A percentile compares a stretch with the other conserved stretches of the same genome.
These are phyloP conservation scores for Kodamaea restingae DNA, from an alignment of 805 yeast species.

Conservation along the genomic window DNA sequence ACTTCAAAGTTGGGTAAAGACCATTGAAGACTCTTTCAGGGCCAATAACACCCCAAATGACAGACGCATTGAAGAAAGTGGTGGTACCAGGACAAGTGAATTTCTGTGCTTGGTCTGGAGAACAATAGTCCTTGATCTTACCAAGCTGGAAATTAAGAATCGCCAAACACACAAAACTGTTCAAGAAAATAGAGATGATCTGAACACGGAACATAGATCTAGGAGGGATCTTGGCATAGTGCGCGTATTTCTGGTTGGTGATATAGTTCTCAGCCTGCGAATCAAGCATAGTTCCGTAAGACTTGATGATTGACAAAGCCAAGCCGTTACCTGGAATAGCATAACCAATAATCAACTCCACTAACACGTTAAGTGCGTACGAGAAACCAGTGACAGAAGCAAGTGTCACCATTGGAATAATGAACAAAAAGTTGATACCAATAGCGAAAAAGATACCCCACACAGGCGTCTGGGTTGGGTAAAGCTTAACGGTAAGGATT, in stretches of 20 bases:
- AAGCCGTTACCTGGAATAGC: constrained; percentile 35
- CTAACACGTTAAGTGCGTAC: constrained; percentile 34
- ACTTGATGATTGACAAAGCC: constrained; percentile 48
- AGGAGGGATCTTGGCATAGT: constrained; percentile 63
- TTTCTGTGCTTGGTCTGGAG: constrained; percentile 17
- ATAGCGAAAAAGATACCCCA: constrained; percentile 35
- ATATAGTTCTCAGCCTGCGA: constrained; percentile 54
- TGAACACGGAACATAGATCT: constrained; percentile 48
- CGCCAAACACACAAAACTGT: constrained; percentile 21
- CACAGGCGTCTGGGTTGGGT: constrained; percentile 33
- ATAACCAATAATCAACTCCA: constrained; percentile 35
- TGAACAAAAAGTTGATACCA: constrained; percentile 30
- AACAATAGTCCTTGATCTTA: constrained; percentile 18
- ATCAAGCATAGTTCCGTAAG: constrained; percentile 54
- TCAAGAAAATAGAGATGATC: constrained; percentile 19
- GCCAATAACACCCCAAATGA: constrained; percentile 59
- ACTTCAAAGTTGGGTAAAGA: constrained; percentile 31
- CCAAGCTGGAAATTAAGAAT: constrained; percentile 19
- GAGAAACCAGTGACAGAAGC: constrained; percentile 29
- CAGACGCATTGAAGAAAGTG: constrained; percentile 51
- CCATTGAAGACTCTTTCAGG: constrained; percentile 29
- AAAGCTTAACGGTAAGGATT: constrained; percentile 27
- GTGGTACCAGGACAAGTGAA: constrained; percentile 29
- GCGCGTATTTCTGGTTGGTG: constrained; percentile 58
- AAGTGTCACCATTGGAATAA: constrained; percentile 28